These are phyloP conservation scores for Hypoxylon sp. DNA, from an alignment of 2,329 filamentous ascomycete genomes.

Conservation along the genomic window DNA sequence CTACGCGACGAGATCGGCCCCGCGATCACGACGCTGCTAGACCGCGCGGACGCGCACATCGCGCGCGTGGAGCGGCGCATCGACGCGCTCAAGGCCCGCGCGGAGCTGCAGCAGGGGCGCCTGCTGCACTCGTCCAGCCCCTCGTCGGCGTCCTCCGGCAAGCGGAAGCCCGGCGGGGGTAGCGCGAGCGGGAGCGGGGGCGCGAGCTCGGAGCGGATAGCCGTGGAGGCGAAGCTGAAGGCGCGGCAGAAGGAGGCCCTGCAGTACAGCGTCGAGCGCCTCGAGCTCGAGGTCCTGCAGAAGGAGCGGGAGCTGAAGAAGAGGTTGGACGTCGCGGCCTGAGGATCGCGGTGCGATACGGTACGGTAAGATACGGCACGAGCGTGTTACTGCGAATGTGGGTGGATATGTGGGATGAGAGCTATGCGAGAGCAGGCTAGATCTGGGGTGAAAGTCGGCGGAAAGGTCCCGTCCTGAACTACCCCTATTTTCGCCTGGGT, in stretches of 20 bases:
- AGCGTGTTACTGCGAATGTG: background rate
- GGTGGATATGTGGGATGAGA: background rate
- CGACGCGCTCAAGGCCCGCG: slow-evolving; percentile 83
- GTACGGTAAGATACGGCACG: background rate
- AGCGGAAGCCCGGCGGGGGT: background rate
- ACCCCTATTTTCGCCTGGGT: background rate
- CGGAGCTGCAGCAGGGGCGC: slow-evolving; percentile 83
- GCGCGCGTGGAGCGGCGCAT: slow-evolving; percentile 86
- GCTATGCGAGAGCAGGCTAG: background rate
- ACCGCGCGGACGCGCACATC: slow-evolving; percentile 84
- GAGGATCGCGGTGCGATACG: slow-evolving; percentile 19
- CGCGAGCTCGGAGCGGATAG: slow-evolving; percentile 57
- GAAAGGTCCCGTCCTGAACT: background rate
- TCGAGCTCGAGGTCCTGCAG: slow-evolving; percentile 89
- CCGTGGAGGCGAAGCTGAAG: slow-evolving; percentile 64
- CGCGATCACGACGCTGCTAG: slow-evolving; percentile 81
- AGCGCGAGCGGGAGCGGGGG: slow-evolving; percentile 9
- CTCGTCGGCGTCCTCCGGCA: slow-evolving; percentile 34
- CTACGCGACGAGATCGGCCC: slow-evolving; percentile 92
- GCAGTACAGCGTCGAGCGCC: slow-evolving; percentile 85
- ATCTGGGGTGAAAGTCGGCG: background rate
- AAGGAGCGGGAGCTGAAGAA: slow-evolving; percentile 71
- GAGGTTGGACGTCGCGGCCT: slow-evolving; percentile 58
- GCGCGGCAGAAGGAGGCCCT: slow-evolving; percentile 82
- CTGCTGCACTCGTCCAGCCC: slow-evolving; percentile 53